Conservation (phyloP, 352 stramenopile species). For the Lagenidium giganteum region DNA sequence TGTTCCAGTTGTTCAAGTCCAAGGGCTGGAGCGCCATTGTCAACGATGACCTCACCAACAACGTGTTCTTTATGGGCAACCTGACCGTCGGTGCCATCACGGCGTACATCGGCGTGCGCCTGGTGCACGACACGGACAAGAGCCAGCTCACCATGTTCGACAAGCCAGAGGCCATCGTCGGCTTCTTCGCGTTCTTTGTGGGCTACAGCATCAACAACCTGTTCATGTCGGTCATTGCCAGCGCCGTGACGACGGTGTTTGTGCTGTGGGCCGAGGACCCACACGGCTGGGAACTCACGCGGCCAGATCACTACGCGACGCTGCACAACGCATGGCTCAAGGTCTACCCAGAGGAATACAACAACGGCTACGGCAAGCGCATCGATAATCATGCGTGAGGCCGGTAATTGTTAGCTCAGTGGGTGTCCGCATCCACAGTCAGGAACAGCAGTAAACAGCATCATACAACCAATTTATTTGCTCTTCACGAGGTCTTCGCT, state of each 20-base stretch:
- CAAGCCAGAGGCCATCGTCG: slow-evolving; percentile 60
- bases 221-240: slow-evolving; percentile 72
- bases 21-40: slow-evolving; percentile 88
- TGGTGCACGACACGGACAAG: slow-evolving; percentile 47
- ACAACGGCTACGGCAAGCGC: slow-evolving; percentile 73
- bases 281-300: slow-evolving; percentile 65
- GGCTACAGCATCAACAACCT: slow-evolving; percentile 71
- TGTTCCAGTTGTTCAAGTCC: slow-evolving; percentile 73
- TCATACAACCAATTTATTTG: no score
- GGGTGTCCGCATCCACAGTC: no score
- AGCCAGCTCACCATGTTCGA: slow-evolving; percentile 50
- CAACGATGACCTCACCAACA: slow-evolving; percentile 84
- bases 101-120: slow-evolving; percentile 56
- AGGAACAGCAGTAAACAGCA: no score
- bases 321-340: slow-evolving; percentile 75
- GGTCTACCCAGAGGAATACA: slow-evolving; percentile 82
- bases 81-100: slow-evolving; percentile 63
- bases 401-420: no score
- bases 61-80: slow-evolving; percentile 82
- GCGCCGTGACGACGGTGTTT: slow-evolving; percentile 78
- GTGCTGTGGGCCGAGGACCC: slow-evolving; percentile 83
- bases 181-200: slow-evolving; percentile 66
- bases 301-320: slow-evolving; percentile 58
- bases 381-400: slow-evolving; percentile 10
- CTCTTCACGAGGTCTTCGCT: no score